phyloP scores from a whole-genome alignment of 2,329 filamentous ascomycete genomes.

The Exophiala sideris region DNA sequence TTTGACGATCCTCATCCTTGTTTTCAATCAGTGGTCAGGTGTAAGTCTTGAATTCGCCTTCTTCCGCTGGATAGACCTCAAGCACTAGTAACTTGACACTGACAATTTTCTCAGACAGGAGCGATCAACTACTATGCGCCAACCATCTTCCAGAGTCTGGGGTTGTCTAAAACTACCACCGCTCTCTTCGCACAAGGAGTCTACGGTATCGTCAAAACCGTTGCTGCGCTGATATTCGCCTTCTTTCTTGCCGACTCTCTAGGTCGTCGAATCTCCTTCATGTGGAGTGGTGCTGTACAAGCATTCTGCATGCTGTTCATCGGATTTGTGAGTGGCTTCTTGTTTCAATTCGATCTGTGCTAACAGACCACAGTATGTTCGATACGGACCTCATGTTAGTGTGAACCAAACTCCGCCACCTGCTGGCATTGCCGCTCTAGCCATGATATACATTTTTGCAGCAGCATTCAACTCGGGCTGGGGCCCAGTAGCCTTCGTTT shows the following conservation, averaged over 20 bases:
- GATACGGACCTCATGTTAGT: conserved; percentile 55
- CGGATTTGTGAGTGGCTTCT: conserved; percentile 45
- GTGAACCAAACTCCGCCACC: conserved; percentile 53
- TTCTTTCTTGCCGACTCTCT: conserved; percentile 66
- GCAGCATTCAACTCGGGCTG: conserved; percentile 64
- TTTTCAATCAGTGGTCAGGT: conserved; percentile 52
- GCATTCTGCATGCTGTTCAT: conserved; percentile 65
- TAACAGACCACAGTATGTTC: conserved; percentile 49
- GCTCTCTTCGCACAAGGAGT: conserved; percentile 69
- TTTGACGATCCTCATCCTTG: conserved; percentile 52
- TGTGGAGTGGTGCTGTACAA: conserved; percentile 63
- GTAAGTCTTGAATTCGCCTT: background rate
- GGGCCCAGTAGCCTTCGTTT: conserved; percentile 71
- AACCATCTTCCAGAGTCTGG: conserved; percentile 64
- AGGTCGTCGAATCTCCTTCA: conserved; percentile 54
- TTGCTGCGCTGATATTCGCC: conserved; percentile 41
- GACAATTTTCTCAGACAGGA: conserved; percentile 35
- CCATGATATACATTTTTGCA: conserved; percentile 72
- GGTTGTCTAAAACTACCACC: conserved; percentile 54
- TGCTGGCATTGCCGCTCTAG: conserved; percentile 67
- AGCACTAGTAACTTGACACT: background rate
- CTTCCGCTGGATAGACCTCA: too few relatives aligned
- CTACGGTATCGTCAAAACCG: conserved; percentile 68
- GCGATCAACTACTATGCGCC: conserved; percentile 67
- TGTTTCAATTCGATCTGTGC: background rate